Conservation (phyloP, 2,329 filamentous ascomycete species). For the Proliferodiscus dingleyae region DNA sequence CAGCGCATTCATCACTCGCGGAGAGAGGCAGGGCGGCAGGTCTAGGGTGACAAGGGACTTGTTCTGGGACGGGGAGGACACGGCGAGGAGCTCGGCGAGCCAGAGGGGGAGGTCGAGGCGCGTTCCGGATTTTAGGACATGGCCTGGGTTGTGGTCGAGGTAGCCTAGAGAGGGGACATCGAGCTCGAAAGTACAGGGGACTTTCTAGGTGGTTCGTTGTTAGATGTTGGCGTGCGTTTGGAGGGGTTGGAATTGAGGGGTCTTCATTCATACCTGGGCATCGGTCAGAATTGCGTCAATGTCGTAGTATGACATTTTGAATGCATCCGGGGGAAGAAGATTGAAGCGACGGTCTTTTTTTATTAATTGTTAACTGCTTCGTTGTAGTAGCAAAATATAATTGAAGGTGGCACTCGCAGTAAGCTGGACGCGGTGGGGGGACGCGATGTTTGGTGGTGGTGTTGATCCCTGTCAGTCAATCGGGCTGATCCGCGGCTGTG, state of each 20-base stretch:
- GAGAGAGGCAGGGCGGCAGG: slow-evolving; percentile 70
- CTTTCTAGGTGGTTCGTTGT: slow-evolving; percentile 57
- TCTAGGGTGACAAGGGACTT: slow-evolving; percentile 76
- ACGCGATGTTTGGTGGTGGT: too few relatives aligned
- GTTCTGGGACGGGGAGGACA: slow-evolving; percentile 55
- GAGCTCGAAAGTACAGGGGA: slow-evolving; percentile 91
- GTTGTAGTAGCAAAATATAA: too few relatives aligned
- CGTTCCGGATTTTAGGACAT: slow-evolving; percentile 73
- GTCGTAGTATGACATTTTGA: slow-evolving; percentile 74
- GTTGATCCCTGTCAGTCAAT: slow-evolving; percentile 15
- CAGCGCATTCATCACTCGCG: slow-evolving; percentile 79
- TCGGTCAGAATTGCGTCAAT: slow-evolving; percentile 81
- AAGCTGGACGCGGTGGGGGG: too few relatives aligned
- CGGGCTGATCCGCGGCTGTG: slow-evolving; percentile 11
- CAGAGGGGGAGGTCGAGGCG: slow-evolving; percentile 82
- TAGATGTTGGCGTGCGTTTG: slow-evolving; percentile 5
- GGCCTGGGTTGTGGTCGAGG: slow-evolving; percentile 72
- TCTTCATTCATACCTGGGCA: slow-evolving; percentile 56
- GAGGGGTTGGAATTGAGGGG: slow-evolving; percentile 2
- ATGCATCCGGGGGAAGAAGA: too few relatives aligned
- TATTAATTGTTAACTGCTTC: too few relatives aligned
- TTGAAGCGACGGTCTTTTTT: too few relatives aligned
- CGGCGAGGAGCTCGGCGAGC: slow-evolving; percentile 89
- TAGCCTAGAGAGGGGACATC: slow-evolving; percentile 83
- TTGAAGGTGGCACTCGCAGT: too few relatives aligned